Base-by-base conservation (phyloP, 2,329 filamentous ascomycete genomes). In the Microsporum audouinii region DNA sequence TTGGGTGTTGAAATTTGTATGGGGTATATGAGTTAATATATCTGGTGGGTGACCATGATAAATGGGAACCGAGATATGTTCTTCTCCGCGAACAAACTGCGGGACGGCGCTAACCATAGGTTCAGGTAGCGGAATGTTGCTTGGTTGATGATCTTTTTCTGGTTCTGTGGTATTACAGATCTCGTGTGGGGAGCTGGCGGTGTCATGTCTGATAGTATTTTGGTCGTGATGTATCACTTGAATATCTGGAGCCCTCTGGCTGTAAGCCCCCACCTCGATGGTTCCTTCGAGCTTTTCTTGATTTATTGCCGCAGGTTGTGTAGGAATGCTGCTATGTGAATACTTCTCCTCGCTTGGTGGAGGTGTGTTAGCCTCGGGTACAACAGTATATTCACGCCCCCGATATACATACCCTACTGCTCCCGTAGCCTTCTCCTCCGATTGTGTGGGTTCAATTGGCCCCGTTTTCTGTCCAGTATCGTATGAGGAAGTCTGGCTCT, bases 71-170 rank as follows among this genome's bases (percentile, higher is more conserved):
- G 71, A 71, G 10, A 74, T 65, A 58, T 76, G 70, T 63, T 78
- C 75, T 67, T 78, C 76, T 36, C 76, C 76, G 43, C 71, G 71
- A 17, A 78, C 76, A 66, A 77, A 77, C 60, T 75, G 73, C 17
- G 76, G 76, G 5, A 78, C 76, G 47, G 66, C 69, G 59, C 74
- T 76, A 31, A 70, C 8, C 27, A 36, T 47, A 10, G 49, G 49
- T 10, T 53, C 10, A 7, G 29, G 14, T 34, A 27, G 31, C 12
- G 49, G 10, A n/a, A 14, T n/a, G 2, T 47, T 10, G 43, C 43
- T 47, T 47, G 43, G 43, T 5, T 53, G 49, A 33, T 5, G 6
- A 7, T 6, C 31, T 33, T 33, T n/a, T 34, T 53, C 49, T 17
- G 5, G 27, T 5, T n/a, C 5, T 2, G 27, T 3, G 27, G 29